Evolutionary conservation across 2,329 filamentous ascomycete genomes (phyloP), one percentile per base, ranked within the genome.

Genomic region (Spiromastix sp.): DNA sequence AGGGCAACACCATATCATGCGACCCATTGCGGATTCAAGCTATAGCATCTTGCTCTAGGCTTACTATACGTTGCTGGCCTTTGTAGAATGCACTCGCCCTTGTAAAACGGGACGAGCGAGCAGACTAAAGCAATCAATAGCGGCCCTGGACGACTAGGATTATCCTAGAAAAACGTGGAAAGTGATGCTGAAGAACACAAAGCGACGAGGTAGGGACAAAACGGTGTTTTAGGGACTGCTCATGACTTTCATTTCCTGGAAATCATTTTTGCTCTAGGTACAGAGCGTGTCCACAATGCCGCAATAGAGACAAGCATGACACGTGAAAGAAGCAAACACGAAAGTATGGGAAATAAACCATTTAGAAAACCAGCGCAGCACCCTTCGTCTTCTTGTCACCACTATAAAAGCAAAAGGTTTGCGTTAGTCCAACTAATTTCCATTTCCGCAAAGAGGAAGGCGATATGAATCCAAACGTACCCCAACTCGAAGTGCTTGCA

Each of bases 341-440:
- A 27, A n/a, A 31, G 37, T 31, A 39, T 36, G 31, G 16, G 35
- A 38, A 43, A 47, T 41, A 44, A 69, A 59, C 64, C 69, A 75
- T 72, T 81, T 94, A 98, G 79, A 98, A 98, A 61, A 98, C 91
- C 63, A 98, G 80, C 70, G 91, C 91, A 60, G 91, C 91, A 82
- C 91, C 91, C 86, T 98, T 98, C 60, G 91, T 98, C 85, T 98
- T 98, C 87, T 98, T 98, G 82, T 98, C 91, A 79, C 91, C 91
- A 81, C 91, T 93, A 56, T 58, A 42, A 46, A 13, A 20, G 34
- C 42, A 48, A 46, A 43, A 41, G 39, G 32, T n/a, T n/a, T n/a
- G 57, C 74, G 62, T 24, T 16, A 31, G 15, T 25, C 11, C 31
- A 8, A 11, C 18, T 5, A 25, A 8, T 22, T 5, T 5, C 8